Conservation (phyloP, 371 early-diverging fungal species). For the Parasitella parasitica region DNA sequence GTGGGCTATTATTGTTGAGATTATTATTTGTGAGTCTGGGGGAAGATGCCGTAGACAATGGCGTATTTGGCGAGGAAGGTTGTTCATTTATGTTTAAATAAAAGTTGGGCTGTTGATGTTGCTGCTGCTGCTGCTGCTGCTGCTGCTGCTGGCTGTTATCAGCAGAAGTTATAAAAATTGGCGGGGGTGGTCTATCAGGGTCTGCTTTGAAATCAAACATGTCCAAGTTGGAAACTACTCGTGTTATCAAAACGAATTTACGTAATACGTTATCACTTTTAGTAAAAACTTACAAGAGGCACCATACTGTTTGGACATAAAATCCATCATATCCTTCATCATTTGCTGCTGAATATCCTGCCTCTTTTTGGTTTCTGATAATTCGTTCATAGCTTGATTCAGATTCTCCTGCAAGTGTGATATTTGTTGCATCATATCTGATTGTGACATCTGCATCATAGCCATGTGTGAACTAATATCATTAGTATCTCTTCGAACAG, state of each 20-base stretch:
- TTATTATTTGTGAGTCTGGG: constrained; percentile 1
- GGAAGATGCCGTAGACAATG: constrained; percentile 5
- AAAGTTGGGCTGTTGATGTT: constrained; percentile 10
- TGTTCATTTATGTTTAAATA: constrained; percentile 13
- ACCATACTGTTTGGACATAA: constrained; percentile 51
- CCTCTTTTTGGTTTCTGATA: constrained; percentile 67
- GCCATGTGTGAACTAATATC: constrained; percentile 73
- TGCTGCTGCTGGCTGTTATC: constrained; percentile 16
- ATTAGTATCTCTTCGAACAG: constrained; percentile 61
- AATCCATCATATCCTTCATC: constrained; percentile 61
- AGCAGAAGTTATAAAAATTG: constrained; percentile 34
- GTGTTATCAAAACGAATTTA: neutral
- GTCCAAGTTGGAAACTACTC: neutral
- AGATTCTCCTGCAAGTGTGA: constrained; percentile 69
- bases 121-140: constrained; percentile 15
- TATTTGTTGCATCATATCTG: constrained; percentile 74
- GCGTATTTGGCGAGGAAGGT: constrained; percentile 4
- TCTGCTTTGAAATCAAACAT: constrained; percentile 17
- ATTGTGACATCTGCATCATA: constrained; percentile 72
- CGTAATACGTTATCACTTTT: neutral
- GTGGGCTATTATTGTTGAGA: constrained; percentile 1
- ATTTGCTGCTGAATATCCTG: constrained; percentile 63
- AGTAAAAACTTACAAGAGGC: constrained; percentile 27
- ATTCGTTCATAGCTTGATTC: constrained; percentile 67
- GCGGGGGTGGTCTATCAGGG: constrained; percentile 40